A percentile compares a stretch with the other conserved stretches of the same genome.
phyloP scores from a whole-genome alignment of 176 grass and related monocot species.

The Carex littledalei region DNA sequence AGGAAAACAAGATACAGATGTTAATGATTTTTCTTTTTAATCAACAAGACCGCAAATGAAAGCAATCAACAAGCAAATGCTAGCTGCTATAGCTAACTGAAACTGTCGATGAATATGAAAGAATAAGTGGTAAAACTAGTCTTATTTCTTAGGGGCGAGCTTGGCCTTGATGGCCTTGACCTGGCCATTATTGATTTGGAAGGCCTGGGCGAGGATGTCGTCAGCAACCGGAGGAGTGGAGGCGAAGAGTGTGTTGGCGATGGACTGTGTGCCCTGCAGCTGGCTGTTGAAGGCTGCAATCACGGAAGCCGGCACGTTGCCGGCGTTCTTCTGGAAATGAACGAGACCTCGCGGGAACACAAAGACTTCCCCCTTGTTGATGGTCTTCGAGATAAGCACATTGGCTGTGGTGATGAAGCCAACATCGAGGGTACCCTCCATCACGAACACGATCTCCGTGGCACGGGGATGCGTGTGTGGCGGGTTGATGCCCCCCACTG shows the following conservation, averaged over 20 bases:
- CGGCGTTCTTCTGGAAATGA: conserved; percentile 80
- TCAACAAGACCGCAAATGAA: neutral
- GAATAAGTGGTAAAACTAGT: neutral
- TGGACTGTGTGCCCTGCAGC: conserved; percentile 55
- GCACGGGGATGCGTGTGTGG: conserved; percentile 83
- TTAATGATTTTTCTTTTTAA: neutral
- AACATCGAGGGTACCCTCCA: conserved; percentile 55
- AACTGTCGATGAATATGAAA: neutral
- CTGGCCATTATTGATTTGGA: conserved; percentile 21
- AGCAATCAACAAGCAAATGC: neutral
- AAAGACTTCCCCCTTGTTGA: conserved; percentile 52
- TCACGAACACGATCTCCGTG: conserved; percentile 71
- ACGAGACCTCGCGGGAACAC: conserved; percentile 65
- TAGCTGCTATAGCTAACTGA: neutral
- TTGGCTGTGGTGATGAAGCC: conserved; percentile 74
- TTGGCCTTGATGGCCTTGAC: conserved; percentile 43
- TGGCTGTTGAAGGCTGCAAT: conserved; percentile 78
- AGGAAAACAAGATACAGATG: neutral
- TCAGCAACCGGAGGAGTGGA: conserved; percentile 31
- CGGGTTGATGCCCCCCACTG: conserved; percentile 44
- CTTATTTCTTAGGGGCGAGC: conserved; percentile 45
- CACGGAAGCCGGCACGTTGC: conserved; percentile 24
- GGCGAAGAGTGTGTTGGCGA: conserved; percentile 51
- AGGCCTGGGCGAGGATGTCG: conserved; percentile 57
- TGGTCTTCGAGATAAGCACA: conserved; percentile 43